A percentile compares a stretch with the other conserved stretches of the same genome.
Evolutionary conservation across 2,329 filamentous ascomycete species (phyloP).

Genomic region (Neonectria neomacrospora): DNA sequence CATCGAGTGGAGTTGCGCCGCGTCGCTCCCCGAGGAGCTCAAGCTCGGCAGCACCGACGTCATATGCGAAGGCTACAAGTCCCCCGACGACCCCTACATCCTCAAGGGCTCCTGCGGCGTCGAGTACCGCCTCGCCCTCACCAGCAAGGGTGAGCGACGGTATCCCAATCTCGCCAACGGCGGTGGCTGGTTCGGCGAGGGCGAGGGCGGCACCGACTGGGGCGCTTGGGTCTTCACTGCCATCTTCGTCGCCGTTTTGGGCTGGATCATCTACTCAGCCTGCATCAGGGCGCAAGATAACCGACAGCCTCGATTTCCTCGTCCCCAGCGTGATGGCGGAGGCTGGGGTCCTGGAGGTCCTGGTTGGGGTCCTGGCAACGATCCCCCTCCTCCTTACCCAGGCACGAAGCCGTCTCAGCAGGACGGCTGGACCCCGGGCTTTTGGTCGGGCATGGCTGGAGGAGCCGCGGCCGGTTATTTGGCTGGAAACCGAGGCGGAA

Average conservation of each 20-base stretch:
- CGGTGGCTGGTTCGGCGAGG: conserved; percentile 49
- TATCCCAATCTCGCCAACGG: conserved; percentile 68
- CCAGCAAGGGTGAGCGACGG: conserved; percentile 76
- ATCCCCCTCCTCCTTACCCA: conserved; percentile 62
- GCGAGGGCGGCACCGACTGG: conserved; percentile 47
- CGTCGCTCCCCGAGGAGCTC: conserved; percentile 68
- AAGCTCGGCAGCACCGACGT: conserved; percentile 88
- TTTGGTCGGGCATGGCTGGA: conserved; percentile 76
- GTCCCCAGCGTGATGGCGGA: conserved; percentile 50
- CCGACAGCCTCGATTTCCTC: conserved; percentile 29
- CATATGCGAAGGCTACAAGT: conserved; percentile 87
- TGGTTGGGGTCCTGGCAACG: conserved; percentile 56
- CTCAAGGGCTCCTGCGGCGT: conserved; percentile 93
- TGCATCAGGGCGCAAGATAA: conserved; percentile 45
- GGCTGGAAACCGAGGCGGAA: conserved; percentile 62
- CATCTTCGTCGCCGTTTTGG: conserved; percentile 68
- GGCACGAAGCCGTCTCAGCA: conserved; percentile 51
- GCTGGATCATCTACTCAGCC: conserved; percentile 71
- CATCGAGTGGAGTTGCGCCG: conserved; percentile 89
- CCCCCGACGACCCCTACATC: conserved; percentile 83
- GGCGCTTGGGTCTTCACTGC: conserved; percentile 65
- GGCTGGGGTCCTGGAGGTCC: conserved; percentile 49
- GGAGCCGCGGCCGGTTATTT: conserved; percentile 77
- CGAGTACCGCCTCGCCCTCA: conserved; percentile 85
- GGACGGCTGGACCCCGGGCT: conserved; percentile 75